A percentile compares a stretch with the other conserved stretches of the same genome.
Conservation (phyloP, 306 rosid species). For the Sophora flavescens region DNA sequence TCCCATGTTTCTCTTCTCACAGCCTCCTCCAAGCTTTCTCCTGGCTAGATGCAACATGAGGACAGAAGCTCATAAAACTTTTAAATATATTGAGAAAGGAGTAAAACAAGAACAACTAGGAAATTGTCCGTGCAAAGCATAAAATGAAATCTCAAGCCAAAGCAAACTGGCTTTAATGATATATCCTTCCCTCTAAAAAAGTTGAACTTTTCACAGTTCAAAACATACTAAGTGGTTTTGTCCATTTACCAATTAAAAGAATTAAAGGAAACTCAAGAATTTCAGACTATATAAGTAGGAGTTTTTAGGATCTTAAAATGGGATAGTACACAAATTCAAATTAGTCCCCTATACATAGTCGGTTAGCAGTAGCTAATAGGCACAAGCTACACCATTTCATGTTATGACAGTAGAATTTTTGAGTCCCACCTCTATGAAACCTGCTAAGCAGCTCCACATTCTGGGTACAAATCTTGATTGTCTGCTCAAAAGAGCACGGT, state of each 20-base stretch:
- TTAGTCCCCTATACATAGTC: constrained; percentile 23
- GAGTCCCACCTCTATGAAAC: constrained; percentile 80
- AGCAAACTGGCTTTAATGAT: constrained; percentile 25
- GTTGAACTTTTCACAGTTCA: not conserved
- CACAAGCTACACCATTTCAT: constrained; percentile 5
- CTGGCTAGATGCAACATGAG: constrained; percentile 68
- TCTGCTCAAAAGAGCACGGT: constrained; percentile 77
- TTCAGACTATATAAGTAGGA: constrained; percentile 1
- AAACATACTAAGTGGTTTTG: constrained; percentile 17
- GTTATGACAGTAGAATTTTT: not conserved
- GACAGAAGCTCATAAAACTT: constrained; percentile 22
- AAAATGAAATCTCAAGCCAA: constrained; percentile 32
- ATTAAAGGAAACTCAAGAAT: constrained; percentile 15
- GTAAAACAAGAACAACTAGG: constrained; percentile 1
- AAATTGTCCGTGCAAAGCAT: constrained; percentile 33
- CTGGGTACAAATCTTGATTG: constrained; percentile 85
- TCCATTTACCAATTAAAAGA: constrained; percentile 10
- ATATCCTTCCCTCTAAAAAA: constrained; percentile 9
- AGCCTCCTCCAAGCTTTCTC: constrained; percentile 98
- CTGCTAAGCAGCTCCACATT: constrained; percentile 97
- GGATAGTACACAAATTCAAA: constrained; percentile 5
- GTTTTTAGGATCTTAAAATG: not conserved
- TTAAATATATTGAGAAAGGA: constrained; percentile 18
- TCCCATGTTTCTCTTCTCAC: constrained; percentile 97
- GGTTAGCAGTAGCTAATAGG: not conserved